Evolutionary conservation across 176 grass and related monocot species (phyloP), one percentile per base, ranked within the genome.

Genomic region (Phyllostachys edulis): DNA sequence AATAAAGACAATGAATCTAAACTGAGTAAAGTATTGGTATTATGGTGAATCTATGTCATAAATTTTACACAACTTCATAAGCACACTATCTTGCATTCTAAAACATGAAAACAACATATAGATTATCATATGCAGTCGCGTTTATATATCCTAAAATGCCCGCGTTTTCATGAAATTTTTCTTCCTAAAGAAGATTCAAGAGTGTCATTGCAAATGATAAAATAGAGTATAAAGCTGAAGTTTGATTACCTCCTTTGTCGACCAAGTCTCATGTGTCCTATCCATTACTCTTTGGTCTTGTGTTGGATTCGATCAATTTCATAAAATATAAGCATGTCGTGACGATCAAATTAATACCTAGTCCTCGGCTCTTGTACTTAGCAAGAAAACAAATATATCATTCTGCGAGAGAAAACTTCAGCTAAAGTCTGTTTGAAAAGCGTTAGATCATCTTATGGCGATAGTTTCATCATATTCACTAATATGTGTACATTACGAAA

Each of bases 301-400:
- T 27, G 97, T 99, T 73, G 97, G 97, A 92, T 99, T 99, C 97
- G 93, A 99, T 99, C 97, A 84, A 92, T 99, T 92, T 99, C 97
- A 81, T 99, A 99, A 73, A 99, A 99, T 81, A 99, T 99, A 90
- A 99, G 93, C 36, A 93, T 99, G 68, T 99, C 96, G 96, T 93
- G 84, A 93, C 96, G 26, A 93, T 99, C 80, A 99, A 88, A 87
- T 99, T 99, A 71, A 99, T 99, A 89, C 96, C 96, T 37, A 99
- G 90, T 2, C 96, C 96, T 49, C 96, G 78, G 96, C 96, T 92
- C 96, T 91, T 55, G 96, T 99, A 79, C 96, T 99, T 83, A 99
- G 86, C 84, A 99, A 88, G 86, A 99, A 99, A 85, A 99, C 93
- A 99, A 99, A 99, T 76, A 99, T 87, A 75, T 99, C 96, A 81